Evolutionary conservation across 345 rosid genomes (phyloP).

Genomic region (Balakata baccata): DNA sequence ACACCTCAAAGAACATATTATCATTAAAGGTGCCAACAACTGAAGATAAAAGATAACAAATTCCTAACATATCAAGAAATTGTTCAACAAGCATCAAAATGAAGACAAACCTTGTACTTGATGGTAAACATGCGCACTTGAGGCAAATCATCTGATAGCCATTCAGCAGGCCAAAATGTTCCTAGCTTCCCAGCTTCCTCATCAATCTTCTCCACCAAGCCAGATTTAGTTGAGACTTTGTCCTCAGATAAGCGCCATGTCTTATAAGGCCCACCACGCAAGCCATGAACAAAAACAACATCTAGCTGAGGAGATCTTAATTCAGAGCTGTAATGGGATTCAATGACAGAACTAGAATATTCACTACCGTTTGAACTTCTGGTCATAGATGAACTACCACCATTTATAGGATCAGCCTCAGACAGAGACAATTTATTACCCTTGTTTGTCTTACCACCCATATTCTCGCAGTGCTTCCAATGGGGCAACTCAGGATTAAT

Average conservation of each 20-base stretch:
- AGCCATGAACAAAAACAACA: conserved; percentile 88
- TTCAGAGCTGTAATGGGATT: conserved; percentile 30
- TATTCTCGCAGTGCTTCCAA: conserved; percentile 63
- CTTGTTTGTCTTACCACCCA: conserved; percentile 27
- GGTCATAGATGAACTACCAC: conserved; percentile 22
- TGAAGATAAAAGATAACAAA: neutral
- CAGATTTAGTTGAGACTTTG: conserved; percentile 86
- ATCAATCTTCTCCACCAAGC: conserved; percentile 94
- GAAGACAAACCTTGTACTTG: conserved; percentile 80
- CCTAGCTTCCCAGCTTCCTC: conserved; percentile 97
- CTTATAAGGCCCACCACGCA: conserved; percentile 93
- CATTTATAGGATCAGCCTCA: conserved; percentile 32
- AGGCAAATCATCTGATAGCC: conserved; percentile 89
- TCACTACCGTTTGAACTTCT: conserved; percentile 28
- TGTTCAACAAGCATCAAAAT: conserved; percentile 8
- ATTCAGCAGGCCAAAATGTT: conserved; percentile 98
- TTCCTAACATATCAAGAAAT: conserved; percentile 4
- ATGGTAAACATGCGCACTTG: conserved; percentile 81
- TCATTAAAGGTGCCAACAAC: conserved; percentile 2
- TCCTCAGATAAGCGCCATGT: conserved; percentile 92
- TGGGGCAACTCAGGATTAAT: conserved; percentile 82
- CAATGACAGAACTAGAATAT: conserved; percentile 33
- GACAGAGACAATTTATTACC: conserved; percentile 26
- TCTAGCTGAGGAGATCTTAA: conserved; percentile 59
- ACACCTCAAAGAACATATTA: conserved; percentile 11